Base-by-base conservation (phyloP, 2,329 filamentous ascomycete genomes). In the Pseudogymnoascus verrucosus region DNA sequence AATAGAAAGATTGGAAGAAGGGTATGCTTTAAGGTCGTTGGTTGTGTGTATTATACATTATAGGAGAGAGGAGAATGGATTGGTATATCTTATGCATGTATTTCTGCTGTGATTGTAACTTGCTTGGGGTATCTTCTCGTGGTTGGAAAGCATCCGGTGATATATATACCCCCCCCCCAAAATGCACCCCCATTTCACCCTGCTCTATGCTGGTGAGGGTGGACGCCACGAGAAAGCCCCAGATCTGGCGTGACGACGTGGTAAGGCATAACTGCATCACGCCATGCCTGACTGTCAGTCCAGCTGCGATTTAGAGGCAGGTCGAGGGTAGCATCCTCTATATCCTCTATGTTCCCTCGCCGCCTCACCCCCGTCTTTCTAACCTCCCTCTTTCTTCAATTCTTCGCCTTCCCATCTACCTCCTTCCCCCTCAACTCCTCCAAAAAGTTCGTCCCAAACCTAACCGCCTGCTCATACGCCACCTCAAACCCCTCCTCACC, bases 401-500 rank as follows among this genome's bases (percentile, higher is more conserved):
- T 26, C 47, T 26, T 54, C 19, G 4, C 7, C 44, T 54, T 54
- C 44, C 3, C 6, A 4, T 6, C 47, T 21, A 0, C 47, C 47
- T 12, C 12, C n/a, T 12, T 4, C 19, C 3, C 26, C n/a, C 12
- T 54, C 11, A 85, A 78, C 54, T 87, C 80, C 70, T 82, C 80
- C 67, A 96, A 70, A 70, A 97, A 92, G 63, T 89, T 91, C 73
- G 81, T 82, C 1, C 89, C 88, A 74, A 96, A 96, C 66, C 89
- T 80, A 65, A 81, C 78, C 67, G 89, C 88, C 80, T 97, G 93
- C 77, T 93, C 86, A 76, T 89, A 98, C n/a, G 92, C 91, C 71
- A 82, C 84, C 70, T 89, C 85, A 73, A 98, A 98, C 1, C 91
- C 92, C 69, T 90, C 84, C 3, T 80, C 78, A 11, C 85, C 91